Evolutionary conservation across 345 rosid genomes (phyloP), one percentile per base, ranked within the genome.

Genomic region (Conringia planisiliqua): DNA sequence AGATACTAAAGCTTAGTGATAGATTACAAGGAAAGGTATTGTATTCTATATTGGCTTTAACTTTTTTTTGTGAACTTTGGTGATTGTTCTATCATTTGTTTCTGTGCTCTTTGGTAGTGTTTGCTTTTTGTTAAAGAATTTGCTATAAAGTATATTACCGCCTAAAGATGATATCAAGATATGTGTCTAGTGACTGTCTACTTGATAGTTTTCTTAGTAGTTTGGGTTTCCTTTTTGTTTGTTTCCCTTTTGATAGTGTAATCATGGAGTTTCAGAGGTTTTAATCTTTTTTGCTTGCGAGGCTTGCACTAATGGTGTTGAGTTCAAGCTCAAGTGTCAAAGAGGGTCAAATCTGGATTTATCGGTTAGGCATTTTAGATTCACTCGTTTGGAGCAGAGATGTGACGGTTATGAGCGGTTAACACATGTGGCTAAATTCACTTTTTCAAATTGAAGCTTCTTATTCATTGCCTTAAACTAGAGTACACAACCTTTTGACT

Each of bases 81-180:
- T 47, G 5, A 56, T 56, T 77, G 76, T 47, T 71, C 79, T 69
- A 69, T 76, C 79, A 61, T 16, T 61, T 75, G 68, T 48, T 76
- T 63, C 80, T 44, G 20, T 48, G 55, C 52, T 40, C 60, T 39
- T 71, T 47, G 56, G 65, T 71, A 68, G 36, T 54, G 75, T 55
- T 70, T 70, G 76, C 76, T 77, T 77, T 77, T 71, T 51, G 76
- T 48, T 71, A 64, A 70, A 77, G 71, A 63, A 27, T n/a, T 51
- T 75, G 63, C 1, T 22, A 52, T 62, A 76, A 76, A 76, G 79
- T 52, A 51, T 70, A 68, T 59, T 66, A 46, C 42, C 26, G 18
- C 32, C n/a, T 66, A n/a, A 63, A 65, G 56, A 63, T 73, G 42
- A 48, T 48, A 75, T 30, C 56, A 51, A 68, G 57, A 60, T 22